Percentiles rank a stretch among this genome's conserved stretches.
Conservation (phyloP, 2,329 filamentous ascomycete species). For the Elsinoe necatrix region DNA sequence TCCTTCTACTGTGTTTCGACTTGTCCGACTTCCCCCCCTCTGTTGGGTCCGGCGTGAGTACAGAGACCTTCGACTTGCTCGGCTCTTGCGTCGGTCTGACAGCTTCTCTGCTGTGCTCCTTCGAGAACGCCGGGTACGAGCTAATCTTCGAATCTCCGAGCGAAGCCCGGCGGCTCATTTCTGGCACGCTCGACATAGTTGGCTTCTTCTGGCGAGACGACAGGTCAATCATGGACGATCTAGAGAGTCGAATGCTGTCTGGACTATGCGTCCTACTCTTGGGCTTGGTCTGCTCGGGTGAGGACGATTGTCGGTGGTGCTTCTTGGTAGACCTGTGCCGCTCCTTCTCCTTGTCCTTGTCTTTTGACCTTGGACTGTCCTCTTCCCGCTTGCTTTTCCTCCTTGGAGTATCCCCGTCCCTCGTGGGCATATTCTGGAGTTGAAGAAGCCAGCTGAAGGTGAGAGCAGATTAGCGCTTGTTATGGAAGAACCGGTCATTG, state of each 20-base stretch:
- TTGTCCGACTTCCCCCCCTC: constrained; percentile 30
- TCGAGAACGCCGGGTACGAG: constrained; percentile 78
- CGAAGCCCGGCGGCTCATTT: constrained; percentile 38
- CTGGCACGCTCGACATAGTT: constrained; percentile 31
- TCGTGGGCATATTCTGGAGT: constrained; percentile 9
- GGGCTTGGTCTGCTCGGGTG: constrained; percentile 15
- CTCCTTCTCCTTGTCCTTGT: constrained; percentile 22
- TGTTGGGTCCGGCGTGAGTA: constrained; percentile 36
- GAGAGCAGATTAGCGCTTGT: not conserved
- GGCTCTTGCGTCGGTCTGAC: constrained; percentile 50
- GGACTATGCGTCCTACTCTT: constrained; percentile 20
- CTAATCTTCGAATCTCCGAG: constrained; percentile 36
- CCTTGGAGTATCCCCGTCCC: constrained; percentile 6
- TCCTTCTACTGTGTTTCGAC: constrained; percentile 24
- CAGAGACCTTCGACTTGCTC: constrained; percentile 26
- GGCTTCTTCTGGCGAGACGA: constrained; percentile 25
- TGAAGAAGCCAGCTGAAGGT: not conserved
- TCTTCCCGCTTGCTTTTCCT: constrained; percentile 19
- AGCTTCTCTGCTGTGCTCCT: constrained; percentile 82
- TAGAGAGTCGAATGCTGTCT: constrained; percentile 15
- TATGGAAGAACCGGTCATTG: constrained; percentile 1
- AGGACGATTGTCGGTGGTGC: constrained; percentile 18
- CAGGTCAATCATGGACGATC: constrained; percentile 19
- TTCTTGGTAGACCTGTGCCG: constrained; percentile 20
- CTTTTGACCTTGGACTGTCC: constrained; percentile 20